Evolutionary conservation across 305 asterid species (phyloP), one percentile per base, ranked within the genome.

Genomic region (Ilex paraguariensis): DNA sequence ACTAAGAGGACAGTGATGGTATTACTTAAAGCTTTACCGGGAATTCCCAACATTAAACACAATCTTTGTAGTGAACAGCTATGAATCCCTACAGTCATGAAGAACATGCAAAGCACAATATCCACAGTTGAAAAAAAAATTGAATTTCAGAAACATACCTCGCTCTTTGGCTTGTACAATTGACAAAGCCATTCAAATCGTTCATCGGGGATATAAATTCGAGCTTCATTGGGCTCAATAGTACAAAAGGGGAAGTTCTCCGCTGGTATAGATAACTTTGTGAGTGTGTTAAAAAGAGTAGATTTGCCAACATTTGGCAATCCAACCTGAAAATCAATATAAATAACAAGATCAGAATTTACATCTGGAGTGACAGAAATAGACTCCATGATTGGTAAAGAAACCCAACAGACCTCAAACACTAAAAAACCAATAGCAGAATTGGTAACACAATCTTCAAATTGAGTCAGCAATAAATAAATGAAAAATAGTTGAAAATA

Each of bases 211-310:
- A 93, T 62, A 63, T 90, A 73, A 39, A 93, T 96, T 40, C 99
- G 80, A 60, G 99, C 99, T 78, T 93, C 99, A 57, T 90, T 93
- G 67, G 99, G 99, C 83, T 93, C 96, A 56, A 93, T 90, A 64
- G 99, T 93, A 77, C 99, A 93, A 70, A 93, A 93, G 0, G 99
- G 97, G 51, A 93, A 93, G 82, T 93, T 90, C 65, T 93, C 99
- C 30, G 99, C 99, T 2, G 99, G 97, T 64, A 93, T 93, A 54
- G 97, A 81, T 70, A 93, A 60, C 87, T 93, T 93, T 60, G 97
- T 93, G 51, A 93, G 96, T 3, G 99, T 93, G 82, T 93, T 90
- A 76, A 93, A 93, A 15, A 93, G 90, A 56, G 99, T 90, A 14
- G 97, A 90, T 69, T 93, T 93, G 39, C 95, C 99, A 46, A 93